Evolutionary conservation across 2,329 filamentous ascomycete genomes (phyloP), one percentile per base, ranked within the genome.

Genomic region (Clonostachys solani): DNA sequence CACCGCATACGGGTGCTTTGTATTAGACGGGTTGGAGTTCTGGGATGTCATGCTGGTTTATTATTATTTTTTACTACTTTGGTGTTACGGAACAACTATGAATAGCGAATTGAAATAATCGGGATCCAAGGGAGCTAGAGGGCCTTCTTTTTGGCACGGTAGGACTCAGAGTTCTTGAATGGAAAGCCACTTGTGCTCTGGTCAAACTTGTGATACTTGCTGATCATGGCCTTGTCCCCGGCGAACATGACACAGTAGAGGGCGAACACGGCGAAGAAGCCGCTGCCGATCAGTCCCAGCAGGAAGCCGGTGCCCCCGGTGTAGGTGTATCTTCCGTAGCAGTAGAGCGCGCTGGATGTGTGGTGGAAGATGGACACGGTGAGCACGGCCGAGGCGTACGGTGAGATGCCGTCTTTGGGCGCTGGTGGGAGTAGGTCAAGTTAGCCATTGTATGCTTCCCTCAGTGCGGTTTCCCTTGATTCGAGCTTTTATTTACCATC

Each of bases 331-430:
- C 83, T 78, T 43, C 75, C 74, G 66, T 92, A 94, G 58, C 80
- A 75, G 63, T 88, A 86, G 53, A 84, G 81, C 16, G 83, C 83
- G 5, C 74, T 72, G 0, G 73, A 57, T 16, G 73, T 68, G 63
- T 92, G 87, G 69, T 88, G 87, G 4, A 81, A 51, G 0, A 80
- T 78, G 2, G 86, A 86, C 13, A 91, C 66, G 37, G 84, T 73
- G 17, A 90, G 63, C 2, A 81, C 82, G 3, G 87, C 85, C 36
- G 78, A 70, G 6, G 86, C 85, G 62, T 82, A 85, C 2, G 84
- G 83, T 1, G 81, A 78, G 43, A 74, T 73, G 49, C 73, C 67
- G 9, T 73, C 66, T 6, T 69, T 52, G 13, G 60, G 52, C 13
- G 50, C 60, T 60, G 52, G 17, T 15, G 49, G 13, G 16, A 43